These are phyloP conservation scores for Thermoascus crustaceus DNA, from an alignment of 2,329 filamentous ascomycete genomes.

Conservation along the genomic window DNA sequence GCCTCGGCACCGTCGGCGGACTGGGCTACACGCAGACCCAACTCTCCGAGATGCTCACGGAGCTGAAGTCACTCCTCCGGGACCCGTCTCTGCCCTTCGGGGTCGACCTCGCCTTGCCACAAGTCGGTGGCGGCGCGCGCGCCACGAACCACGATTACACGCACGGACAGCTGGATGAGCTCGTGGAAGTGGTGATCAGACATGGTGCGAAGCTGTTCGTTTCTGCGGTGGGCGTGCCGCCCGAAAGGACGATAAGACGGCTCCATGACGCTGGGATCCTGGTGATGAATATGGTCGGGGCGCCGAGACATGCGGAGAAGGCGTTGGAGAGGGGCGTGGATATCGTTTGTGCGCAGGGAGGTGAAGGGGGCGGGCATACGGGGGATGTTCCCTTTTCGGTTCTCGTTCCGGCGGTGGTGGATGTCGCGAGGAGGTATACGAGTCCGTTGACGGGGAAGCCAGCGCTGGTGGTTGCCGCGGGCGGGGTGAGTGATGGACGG, in stretches of 20 bases:
- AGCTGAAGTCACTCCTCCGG: slow-evolving; percentile 68
- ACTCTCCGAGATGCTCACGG: slow-evolving; percentile 72
- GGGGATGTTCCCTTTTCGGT: slow-evolving; percentile 81
- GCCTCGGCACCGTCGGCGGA: slow-evolving; percentile 57
- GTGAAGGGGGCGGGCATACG: slow-evolving; percentile 89
- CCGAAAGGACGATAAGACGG: slow-evolving; percentile 60
- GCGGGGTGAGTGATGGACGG: slow-evolving; percentile 76
- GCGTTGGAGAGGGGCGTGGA: slow-evolving; percentile 80
- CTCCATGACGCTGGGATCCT: slow-evolving; percentile 73
- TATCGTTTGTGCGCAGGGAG: slow-evolving; percentile 84
- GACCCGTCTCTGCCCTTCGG: slow-evolving; percentile 71
- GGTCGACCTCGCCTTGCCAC: slow-evolving; percentile 82
- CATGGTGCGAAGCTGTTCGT: slow-evolving; percentile 83
- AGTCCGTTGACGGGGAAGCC: slow-evolving; percentile 61
- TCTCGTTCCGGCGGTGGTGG: slow-evolving; percentile 77
- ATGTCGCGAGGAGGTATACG: slow-evolving; percentile 66
- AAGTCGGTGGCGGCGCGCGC: slow-evolving; percentile 73
- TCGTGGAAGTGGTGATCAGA: slow-evolving; percentile 78
- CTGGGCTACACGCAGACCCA: slow-evolving; percentile 64
- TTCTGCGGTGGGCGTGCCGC: slow-evolving; percentile 79
- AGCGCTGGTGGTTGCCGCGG: slow-evolving; percentile 79
- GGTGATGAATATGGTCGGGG: slow-evolving; percentile 96
- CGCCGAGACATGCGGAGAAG: slow-evolving; percentile 84
- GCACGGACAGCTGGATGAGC: slow-evolving; percentile 73
- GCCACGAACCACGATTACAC: slow-evolving; percentile 97